These are phyloP conservation scores for Argentina anserina DNA, from an alignment of 306 rosid species.

Conservation along the genomic window DNA sequence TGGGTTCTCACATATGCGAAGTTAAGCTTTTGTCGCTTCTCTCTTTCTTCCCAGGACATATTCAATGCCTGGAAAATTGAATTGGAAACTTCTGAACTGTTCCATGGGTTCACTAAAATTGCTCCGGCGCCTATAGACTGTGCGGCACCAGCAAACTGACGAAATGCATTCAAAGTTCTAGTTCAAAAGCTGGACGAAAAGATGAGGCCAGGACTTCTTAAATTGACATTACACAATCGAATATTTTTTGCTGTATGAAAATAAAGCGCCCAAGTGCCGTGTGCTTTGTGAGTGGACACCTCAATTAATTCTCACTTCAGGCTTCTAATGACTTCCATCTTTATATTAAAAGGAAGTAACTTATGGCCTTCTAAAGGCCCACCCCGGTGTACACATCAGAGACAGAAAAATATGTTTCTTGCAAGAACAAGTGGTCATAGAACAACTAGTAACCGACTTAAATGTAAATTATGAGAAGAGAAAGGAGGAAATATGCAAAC, in stretches of 20 bases:
- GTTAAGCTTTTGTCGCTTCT: conserved; percentile 77
- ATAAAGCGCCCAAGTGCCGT: too few species aligned
- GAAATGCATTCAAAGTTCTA: conserved; percentile 25
- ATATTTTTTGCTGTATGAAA: too few species aligned
- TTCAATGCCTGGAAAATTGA: conserved; percentile 71
- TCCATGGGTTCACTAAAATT: conserved; percentile 91
- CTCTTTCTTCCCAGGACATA: conserved; percentile 68
- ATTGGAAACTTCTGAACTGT: conserved; percentile 75
- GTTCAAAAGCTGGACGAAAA: conserved; percentile 12
- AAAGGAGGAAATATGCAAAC: conserved; percentile 17
- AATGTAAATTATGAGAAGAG: background rate
- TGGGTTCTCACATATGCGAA: conserved; percentile 70
- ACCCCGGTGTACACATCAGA: too few species aligned
- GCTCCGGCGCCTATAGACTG: conserved; percentile 99
- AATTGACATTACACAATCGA: too few species aligned
- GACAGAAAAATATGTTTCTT: too few species aligned
- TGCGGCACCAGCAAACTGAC: conserved; percentile 98
- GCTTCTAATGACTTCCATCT: too few species aligned
- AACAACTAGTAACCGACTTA: background rate
- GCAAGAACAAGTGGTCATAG: too few species aligned
- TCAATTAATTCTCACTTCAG: too few species aligned
- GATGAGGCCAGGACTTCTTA: too few species aligned
- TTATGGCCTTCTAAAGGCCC: too few species aligned
- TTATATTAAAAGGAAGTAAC: too few species aligned
- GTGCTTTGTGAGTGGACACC: too few species aligned